These are phyloP conservation scores for Trametes hirsuta DNA, from an alignment of 1,284 basidiomycete genomes.

Conservation along the genomic window DNA sequence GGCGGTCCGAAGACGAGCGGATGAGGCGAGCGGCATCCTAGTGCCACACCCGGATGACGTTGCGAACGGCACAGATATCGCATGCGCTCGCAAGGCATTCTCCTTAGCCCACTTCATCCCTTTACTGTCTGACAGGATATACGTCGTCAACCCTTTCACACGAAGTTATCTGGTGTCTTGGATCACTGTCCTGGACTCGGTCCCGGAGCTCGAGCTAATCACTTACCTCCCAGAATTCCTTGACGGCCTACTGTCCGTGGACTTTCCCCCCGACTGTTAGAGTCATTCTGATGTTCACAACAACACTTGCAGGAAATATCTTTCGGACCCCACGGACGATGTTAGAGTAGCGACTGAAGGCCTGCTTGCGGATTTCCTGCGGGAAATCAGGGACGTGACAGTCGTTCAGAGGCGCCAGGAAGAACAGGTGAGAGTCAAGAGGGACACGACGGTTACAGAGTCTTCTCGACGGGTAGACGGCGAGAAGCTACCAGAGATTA, in stretches of 20 bases:
- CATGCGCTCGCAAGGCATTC: slow-evolving; percentile 78
- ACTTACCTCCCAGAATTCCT: slow-evolving; percentile 94
- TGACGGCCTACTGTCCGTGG: slow-evolving; percentile 88
- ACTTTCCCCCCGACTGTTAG: not conserved
- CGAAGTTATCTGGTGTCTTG: slow-evolving; percentile 96
- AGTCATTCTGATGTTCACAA: slow-evolving; percentile 15
- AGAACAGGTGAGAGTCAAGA: slow-evolving; percentile 52
- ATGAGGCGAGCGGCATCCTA: slow-evolving; percentile 50
- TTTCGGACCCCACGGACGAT: slow-evolving; percentile 94
- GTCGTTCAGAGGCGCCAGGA: slow-evolving; percentile 66
- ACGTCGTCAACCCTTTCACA: slow-evolving; percentile 95
- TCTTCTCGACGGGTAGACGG: slow-evolving; percentile 37
- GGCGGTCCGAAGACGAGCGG: slow-evolving; percentile 54
- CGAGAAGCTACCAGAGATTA: slow-evolving; percentile 35
- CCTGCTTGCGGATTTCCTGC: slow-evolving; percentile 89
- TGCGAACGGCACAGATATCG: slow-evolving; percentile 47
- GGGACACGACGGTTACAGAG: slow-evolving; percentile 43
- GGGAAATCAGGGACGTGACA: slow-evolving; percentile 90
- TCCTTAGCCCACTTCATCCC: slow-evolving; percentile 96
- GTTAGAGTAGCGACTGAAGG: slow-evolving; percentile 93
- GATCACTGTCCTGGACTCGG: slow-evolving; percentile 95
- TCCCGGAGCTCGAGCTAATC: slow-evolving; percentile 95
- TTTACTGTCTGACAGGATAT: slow-evolving; percentile 89
- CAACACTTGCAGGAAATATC: slow-evolving; percentile 74
- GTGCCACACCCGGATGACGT: slow-evolving; percentile 63